Evolutionary conservation across 2,329 filamentous ascomycete genomes (phyloP), one percentile per base, ranked within the genome.

Genomic region (Penicillium sp.): DNA sequence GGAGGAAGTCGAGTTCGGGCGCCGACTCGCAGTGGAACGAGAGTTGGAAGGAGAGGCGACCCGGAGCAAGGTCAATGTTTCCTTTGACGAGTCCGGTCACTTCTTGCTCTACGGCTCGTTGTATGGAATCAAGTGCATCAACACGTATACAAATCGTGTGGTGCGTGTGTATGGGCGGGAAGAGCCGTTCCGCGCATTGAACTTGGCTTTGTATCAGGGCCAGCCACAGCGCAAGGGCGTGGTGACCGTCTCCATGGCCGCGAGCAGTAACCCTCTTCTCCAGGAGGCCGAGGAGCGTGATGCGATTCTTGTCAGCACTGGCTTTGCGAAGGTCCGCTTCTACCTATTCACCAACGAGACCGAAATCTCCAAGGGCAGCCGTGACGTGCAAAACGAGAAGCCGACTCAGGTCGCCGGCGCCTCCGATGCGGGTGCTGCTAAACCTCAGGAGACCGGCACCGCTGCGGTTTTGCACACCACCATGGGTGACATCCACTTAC

Each of bases 271-370:
- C 73, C 95, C 96, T 0, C 84, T 99, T 0, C 84, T 99, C 2
- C 91, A 95, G 71, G 93, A 97, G 80, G 91, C 95, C 1, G 94
- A 97, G 76, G 86, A 88, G 20, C 86, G 93, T 62, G 95, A 99
- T 73, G 93, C 96, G 0, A 94, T 98, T 71, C 82, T 99, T 7
- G 85, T 96, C 47, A 84, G 86, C 10, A 98, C 95, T 0, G 94
- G 88, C 0, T 88, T 90, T 48, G 90, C 88, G 63, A 98, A 96
- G 78, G 86, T 90, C 31, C 90, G 96, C 42, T 99, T 99, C 79
- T 99, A 97, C 83, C 92, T 98, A 87, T 99, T 97, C 77, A 96
- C 91, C 38, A 96, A 97, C 75, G 90, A 96, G 41, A 86, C 88
- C 39, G 90, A 92, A 25, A 84, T 95, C 54, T 89, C 88, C 66